A percentile compares a stretch with the other conserved stretches of the same genome.
Conservation (phyloP, 495 filamentous ascomycete species). For the Cercophora sp. region DNA sequence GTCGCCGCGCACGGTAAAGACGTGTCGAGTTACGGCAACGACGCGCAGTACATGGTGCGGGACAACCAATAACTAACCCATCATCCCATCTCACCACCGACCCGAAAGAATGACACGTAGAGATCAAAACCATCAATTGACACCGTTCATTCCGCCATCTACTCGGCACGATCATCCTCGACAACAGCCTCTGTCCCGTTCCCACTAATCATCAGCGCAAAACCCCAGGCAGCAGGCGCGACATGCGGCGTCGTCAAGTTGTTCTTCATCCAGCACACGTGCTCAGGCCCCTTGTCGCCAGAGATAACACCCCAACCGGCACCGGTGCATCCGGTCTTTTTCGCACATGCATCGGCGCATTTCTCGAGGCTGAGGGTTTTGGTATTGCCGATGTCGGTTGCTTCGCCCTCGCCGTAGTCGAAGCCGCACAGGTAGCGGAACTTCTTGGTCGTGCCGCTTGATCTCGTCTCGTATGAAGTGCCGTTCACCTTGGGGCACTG, state of each 20-base stretch:
- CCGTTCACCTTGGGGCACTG: conserved; percentile 32
- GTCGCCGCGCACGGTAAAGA: neutral
- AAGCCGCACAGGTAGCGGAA: conserved; percentile 33
- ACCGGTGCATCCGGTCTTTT: conserved; percentile 26
- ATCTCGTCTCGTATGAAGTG: conserved; percentile 23
- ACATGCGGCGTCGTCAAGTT: conserved; percentile 45
- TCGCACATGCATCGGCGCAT: conserved; percentile 35
- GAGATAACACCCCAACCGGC: conserved; percentile 32
- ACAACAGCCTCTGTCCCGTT: neutral
- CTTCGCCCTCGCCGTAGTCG: conserved; percentile 31
- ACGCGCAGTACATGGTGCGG: conserved; percentile 1
- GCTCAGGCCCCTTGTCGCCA: conserved; percentile 27
- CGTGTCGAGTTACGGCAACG: conserved; percentile 5
- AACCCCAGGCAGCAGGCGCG: conserved; percentile 44
- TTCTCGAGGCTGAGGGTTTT: conserved; percentile 22
- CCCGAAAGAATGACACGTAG: too few relatives aligned
- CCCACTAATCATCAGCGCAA: conserved; percentile 19
- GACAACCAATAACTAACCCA: too few relatives aligned
- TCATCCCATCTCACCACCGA: too few relatives aligned
- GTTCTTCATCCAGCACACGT: conserved; percentile 52
- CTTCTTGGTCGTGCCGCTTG: conserved; percentile 17
- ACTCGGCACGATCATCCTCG: too few relatives aligned
- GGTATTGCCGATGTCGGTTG: conserved; percentile 28
- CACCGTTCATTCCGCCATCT: too few relatives aligned
- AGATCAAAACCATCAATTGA: too few relatives aligned